phyloP scores from a whole-genome alignment of 108 stramenopile genomes.

The Cylindrotheca closterium region DNA sequence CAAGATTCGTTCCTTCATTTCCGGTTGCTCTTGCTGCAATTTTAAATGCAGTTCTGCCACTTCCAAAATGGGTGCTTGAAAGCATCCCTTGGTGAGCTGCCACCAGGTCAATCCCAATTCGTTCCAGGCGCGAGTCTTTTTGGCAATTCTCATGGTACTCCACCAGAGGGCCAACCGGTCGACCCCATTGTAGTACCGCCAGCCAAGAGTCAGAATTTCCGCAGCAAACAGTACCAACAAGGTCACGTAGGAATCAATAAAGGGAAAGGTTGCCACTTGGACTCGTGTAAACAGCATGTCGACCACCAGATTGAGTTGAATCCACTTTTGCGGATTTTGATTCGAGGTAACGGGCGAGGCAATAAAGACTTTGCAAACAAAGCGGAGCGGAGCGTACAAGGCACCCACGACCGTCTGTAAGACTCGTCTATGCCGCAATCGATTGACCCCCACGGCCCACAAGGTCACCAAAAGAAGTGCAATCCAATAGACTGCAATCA shows the following conservation, averaged over 20 bases:
- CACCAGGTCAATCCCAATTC: neutral
- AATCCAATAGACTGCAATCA: constrained; percentile 5
- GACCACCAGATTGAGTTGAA: constrained; percentile 26
- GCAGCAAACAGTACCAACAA: constrained; percentile 11
- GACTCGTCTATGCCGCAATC: constrained; percentile 1
- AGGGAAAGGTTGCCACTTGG: constrained; percentile 19
- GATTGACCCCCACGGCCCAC: constrained; percentile 25
- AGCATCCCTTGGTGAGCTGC: neutral
- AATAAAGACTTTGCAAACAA: constrained; percentile 22
- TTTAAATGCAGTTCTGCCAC: neutral
- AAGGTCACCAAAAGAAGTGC: constrained; percentile 1
- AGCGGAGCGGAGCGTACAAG: constrained; percentile 16
- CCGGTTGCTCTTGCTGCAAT: neutral
- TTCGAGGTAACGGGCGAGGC: constrained; percentile 1
- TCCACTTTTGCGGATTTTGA: constrained; percentile 13
- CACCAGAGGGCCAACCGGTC: constrained; percentile 19
- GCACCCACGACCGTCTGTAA: constrained; percentile 8
- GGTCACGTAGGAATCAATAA: constrained; percentile 10
- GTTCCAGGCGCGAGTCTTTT: neutral
- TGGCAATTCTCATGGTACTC: constrained; percentile 6
- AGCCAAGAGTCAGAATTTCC: constrained; percentile 6
- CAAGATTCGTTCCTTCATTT: neutral
- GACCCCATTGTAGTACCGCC: constrained; percentile 25
- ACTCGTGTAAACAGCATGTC: constrained; percentile 26
- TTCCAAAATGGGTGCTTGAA: neutral